These are phyloP conservation scores for Aspergillus ibericus DNA, from an alignment of 2,329 filamentous ascomycete genomes.

Conservation along the genomic window DNA sequence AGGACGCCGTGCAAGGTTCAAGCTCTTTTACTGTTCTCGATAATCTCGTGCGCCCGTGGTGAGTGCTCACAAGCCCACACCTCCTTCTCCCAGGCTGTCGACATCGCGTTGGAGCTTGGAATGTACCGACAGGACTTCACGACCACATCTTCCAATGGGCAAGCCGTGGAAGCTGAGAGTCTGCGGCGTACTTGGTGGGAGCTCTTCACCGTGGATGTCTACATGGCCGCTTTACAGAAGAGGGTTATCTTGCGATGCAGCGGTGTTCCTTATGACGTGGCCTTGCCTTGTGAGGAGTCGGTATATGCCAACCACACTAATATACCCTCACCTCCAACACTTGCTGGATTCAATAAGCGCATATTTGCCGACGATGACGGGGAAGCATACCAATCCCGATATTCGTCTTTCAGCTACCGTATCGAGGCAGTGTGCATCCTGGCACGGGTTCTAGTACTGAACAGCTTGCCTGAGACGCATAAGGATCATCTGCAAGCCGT, in stretches of 20 bases:
- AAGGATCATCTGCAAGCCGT: conserved; percentile 60
- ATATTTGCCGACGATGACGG: conserved; percentile 66
- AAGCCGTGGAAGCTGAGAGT: conserved; percentile 71
- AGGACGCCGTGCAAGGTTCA: conserved; percentile 39
- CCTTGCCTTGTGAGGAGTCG: conserved; percentile 75
- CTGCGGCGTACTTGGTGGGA: conserved; percentile 90
- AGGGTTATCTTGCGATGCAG: conserved; percentile 60
- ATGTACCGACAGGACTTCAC: conserved; percentile 68
- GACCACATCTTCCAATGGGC: conserved; percentile 40
- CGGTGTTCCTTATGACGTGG: conserved; percentile 67
- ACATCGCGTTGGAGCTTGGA: conserved; percentile 70
- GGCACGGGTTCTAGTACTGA: conserved; percentile 63
- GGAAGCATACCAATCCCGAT: conserved; percentile 46
- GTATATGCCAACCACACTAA: conserved; percentile 51
- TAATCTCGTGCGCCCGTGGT: conserved; percentile 36
- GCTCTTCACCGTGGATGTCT: conserved; percentile 72
- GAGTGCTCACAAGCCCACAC: conserved; percentile 34
- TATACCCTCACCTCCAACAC: conserved; percentile 60
- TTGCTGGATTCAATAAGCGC: conserved; percentile 59
- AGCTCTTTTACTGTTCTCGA: conserved; percentile 38
- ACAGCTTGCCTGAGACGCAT: conserved; percentile 39
- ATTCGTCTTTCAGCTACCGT: conserved; percentile 81
- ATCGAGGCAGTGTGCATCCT: conserved; percentile 77
- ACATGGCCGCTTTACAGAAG: conserved; percentile 67
- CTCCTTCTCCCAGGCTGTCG: conserved; percentile 62